phyloP scores from a whole-genome alignment of 2,329 filamentous ascomycete genomes.

The Diaporthe sp. region DNA sequence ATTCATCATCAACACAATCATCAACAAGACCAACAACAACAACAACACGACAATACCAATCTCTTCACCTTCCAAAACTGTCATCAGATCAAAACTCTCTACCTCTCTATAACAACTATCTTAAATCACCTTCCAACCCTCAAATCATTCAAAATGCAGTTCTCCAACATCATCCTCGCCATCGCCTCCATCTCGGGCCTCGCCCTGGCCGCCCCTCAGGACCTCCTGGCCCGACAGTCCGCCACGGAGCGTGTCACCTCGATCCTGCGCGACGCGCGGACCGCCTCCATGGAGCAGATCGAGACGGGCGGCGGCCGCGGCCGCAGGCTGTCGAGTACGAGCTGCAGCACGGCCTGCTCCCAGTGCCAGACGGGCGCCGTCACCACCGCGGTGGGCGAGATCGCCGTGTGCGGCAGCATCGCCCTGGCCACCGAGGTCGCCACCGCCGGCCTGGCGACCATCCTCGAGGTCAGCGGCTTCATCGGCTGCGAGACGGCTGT shows the following conservation, averaged over 20 bases:
- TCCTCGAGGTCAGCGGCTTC: neutral
- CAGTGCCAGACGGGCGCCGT: slow-evolving; percentile 13
- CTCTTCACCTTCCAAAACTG: neutral
- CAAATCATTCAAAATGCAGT: slow-evolving; percentile 3
- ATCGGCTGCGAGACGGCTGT: neutral
- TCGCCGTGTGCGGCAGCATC: neutral
- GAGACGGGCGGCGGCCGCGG: slow-evolving; percentile 1
- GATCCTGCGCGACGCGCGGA: slow-evolving; percentile 4
- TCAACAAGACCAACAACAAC: neutral
- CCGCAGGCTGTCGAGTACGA: neutral
- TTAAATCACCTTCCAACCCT: neutral
- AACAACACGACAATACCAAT: neutral
- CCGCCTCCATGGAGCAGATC: neutral
- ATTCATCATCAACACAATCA: neutral
- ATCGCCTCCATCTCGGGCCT: neutral
- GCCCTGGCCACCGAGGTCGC: slow-evolving; percentile 1
- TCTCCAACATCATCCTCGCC: slow-evolving; percentile 10
- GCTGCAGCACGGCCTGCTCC: slow-evolving; percentile 1
- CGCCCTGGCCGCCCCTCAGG: neutral
- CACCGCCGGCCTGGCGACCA: neutral
- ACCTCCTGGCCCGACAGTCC: neutral
- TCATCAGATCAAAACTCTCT: neutral
- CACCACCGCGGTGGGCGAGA: neutral
- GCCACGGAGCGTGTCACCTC: neutral
- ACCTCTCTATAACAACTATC: neutral